These are phyloP conservation scores for Apophysomyces trapeziformis DNA, from an alignment of 371 early-diverging fungal species.

Conservation along the genomic window DNA sequence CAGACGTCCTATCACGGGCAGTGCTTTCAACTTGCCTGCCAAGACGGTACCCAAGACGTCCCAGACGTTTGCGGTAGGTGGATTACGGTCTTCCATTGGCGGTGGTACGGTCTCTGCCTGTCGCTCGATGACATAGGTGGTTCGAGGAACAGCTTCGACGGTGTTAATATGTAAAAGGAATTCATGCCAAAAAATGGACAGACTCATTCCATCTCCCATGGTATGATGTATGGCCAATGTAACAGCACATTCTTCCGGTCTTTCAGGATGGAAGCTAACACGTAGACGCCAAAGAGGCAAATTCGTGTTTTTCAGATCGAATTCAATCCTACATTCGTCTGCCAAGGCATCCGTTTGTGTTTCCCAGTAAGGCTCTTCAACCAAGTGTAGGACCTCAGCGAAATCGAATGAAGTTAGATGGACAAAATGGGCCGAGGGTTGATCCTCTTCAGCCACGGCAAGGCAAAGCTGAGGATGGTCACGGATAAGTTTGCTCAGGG, in stretches of 20 bases:
- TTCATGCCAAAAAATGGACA: conserved; percentile 31
- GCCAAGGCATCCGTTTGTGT: conserved; percentile 14
- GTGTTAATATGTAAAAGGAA: conserved; percentile 29
- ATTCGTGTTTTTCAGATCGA: conserved; percentile 23
- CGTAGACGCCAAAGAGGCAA: conserved; percentile 44
- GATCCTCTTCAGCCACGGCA: conserved; percentile 21
- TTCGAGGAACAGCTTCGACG: neutral
- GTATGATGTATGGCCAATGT: conserved; percentile 32
- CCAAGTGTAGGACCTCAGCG: conserved; percentile 9
- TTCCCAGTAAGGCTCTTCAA: conserved; percentile 13
- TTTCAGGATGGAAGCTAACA: conserved; percentile 16
- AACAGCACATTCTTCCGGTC: conserved; percentile 18
- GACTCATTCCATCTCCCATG: conserved; percentile 44
- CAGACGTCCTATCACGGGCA: conserved; percentile 21
- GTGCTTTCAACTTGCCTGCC: conserved; percentile 14
- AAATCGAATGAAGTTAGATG: conserved; percentile 29
- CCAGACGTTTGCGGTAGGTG: conserved; percentile 20
- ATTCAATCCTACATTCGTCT: conserved; percentile 24
- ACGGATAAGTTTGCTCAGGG: conserved; percentile 27
- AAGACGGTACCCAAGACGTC: conserved; percentile 23
- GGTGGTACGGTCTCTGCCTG: conserved; percentile 13
- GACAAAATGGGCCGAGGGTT: conserved; percentile 28
- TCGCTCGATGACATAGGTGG: neutral
- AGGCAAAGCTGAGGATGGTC: conserved; percentile 31
- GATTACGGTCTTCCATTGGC: conserved; percentile 28